Conservation (phyloP, 306 rosid genomes). For the Urtica urens region DNA sequence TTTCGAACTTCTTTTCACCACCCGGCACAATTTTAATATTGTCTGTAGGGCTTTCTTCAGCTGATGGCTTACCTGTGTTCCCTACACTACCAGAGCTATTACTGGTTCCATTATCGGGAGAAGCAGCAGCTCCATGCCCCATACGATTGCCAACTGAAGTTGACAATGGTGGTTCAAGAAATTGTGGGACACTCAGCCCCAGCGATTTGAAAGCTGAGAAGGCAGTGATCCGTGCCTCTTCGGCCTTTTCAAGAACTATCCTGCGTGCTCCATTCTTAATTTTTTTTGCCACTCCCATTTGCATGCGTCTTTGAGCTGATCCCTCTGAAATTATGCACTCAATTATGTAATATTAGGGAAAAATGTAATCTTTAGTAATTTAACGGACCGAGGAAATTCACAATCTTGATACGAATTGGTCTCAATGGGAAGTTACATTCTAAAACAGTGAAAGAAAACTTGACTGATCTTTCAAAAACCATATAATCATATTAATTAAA, state of each 20-base stretch:
- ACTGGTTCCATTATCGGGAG: constrained; percentile 39
- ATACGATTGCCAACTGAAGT: constrained; percentile 26
- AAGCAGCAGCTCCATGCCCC: constrained; percentile 39
- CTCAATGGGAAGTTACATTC: neutral
- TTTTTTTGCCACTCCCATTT: constrained; percentile 78
- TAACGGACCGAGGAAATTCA: neutral
- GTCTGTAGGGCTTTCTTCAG: constrained; percentile 17
- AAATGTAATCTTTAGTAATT: neutral
- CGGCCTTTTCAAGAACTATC: constrained; percentile 90
- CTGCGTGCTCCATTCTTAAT: constrained; percentile 92
- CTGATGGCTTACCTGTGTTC: constrained; percentile 13
- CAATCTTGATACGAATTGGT: neutral
- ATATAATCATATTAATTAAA: constrained; percentile 1
- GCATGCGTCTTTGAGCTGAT: constrained; percentile 64
- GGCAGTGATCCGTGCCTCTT: constrained; percentile 91
- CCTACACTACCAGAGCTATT: constrained; percentile 30
- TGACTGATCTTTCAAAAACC: neutral
- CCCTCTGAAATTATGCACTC: constrained; percentile 30
- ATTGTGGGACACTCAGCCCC: constrained; percentile 66
- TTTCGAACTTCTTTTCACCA: constrained; percentile 32
- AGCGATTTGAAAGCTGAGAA: constrained; percentile 81
- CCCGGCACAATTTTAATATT: no score
- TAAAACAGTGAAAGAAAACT: neutral
- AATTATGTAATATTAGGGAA: constrained; percentile 17
- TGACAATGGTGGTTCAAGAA: constrained; percentile 36